Percentiles rank a stretch among this genome's conserved stretches.
Evolutionary conservation across 176 grass and related monocot species (phyloP).

Genomic region (Sorghum bicolor): DNA sequence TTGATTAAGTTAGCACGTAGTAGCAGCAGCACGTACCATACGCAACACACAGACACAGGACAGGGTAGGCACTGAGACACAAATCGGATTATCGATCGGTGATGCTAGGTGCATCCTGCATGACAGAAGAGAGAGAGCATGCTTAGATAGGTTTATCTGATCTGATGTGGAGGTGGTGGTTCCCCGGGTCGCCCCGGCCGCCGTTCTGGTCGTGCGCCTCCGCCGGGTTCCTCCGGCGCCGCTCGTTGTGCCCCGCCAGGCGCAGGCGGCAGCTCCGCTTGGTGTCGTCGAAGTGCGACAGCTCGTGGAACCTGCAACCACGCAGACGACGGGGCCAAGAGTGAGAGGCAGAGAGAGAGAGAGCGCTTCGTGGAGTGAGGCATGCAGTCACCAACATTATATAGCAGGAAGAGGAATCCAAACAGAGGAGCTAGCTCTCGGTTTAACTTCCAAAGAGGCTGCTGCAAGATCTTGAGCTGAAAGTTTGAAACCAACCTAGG

Average conservation of each 20-base stretch:
- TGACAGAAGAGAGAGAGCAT: constrained; percentile 99
- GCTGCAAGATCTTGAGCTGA: neutral
- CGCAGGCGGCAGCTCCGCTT: constrained; percentile 87
- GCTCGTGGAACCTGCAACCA: constrained; percentile 76
- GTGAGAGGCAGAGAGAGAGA: too few species aligned
- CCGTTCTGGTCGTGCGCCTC: constrained; percentile 44
- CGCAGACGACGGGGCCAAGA: neutral
- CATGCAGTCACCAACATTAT: neutral
- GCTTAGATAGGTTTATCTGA: constrained; percentile 63
- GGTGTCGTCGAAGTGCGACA: constrained; percentile 74
- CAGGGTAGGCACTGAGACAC: neutral
- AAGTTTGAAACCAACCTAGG: neutral
- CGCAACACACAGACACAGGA: neutral
- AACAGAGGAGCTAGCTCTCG: neutral
- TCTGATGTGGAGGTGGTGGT: constrained; percentile 73
- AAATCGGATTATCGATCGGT: neutral
- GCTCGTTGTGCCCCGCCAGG: constrained; percentile 92
- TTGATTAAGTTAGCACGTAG: neutral
- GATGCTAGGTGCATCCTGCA: constrained; percentile 18
- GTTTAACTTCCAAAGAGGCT: neutral
- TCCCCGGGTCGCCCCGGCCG: constrained; percentile 41
- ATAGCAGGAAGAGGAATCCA: neutral
- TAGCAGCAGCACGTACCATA: neutral
- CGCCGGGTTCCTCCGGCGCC: constrained; percentile 74
- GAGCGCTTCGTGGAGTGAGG: too few species aligned